Base-by-base conservation (phyloP, 2,329 filamentous ascomycete species). In the Stromatinia cepivora region DNA sequence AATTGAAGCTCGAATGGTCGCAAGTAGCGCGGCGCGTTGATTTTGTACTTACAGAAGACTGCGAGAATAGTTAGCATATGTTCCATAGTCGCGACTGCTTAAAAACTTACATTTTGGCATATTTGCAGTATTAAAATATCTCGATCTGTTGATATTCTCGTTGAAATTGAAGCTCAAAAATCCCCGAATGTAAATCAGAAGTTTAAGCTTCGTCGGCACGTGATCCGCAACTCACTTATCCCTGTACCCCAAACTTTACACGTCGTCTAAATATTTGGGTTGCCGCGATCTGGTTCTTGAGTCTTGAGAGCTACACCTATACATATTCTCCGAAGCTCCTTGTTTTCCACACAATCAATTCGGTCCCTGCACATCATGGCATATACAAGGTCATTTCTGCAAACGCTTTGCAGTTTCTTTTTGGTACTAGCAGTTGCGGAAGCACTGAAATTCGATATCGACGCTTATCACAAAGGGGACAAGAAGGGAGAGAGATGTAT, bases 371-470 rank as follows among this genome's bases (percentile, higher is more conserved):
- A 67, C 71, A 78, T 75, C 75, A 87, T 87, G 85, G 83, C 84
- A 73, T 78, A 80, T 74, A 79, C 82, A 75, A 80, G 79, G 79
- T 83, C 83, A 72, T 77, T 87, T 77, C 82, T 89, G 82, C 86
- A 84, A 80, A 83, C 83, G 77, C 76, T 88, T 79, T 87, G 84
- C 82, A 83, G 85, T 80, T 77, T 89, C 65, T 79, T 88, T 73
- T 80, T 89, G 69, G 80, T 89, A 70, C 81, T 85, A 73, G 81
- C 83, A 70, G 82, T 82, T 73, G 82, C 83, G 28, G 81, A 85
- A 74, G 93, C 93, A 70, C 88, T 99, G 77, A 97, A 97, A 84
- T 97, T 99, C 86, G 95, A 99, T 78, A 88, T 99, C 71, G 82
- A 87, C 76, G 92, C 93, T 57, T 86, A 89, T 73, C 81, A 83